phyloP scores from a whole-genome alignment of 345 rosid species.

The Pugionium cornutum region DNA sequence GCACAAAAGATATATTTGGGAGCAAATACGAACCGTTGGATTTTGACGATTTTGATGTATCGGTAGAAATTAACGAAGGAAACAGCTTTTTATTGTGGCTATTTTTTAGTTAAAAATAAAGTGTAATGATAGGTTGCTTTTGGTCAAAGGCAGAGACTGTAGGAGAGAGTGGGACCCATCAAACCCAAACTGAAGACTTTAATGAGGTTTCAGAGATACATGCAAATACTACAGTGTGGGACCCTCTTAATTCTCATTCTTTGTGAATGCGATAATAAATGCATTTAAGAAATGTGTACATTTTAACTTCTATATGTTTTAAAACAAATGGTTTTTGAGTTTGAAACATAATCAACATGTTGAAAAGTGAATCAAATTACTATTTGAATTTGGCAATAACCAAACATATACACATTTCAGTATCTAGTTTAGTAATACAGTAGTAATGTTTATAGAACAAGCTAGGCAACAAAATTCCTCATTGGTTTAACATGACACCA shows the following conservation, averaged over 20 bases:
- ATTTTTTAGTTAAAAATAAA: neutral
- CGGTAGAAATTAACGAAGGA: slow-evolving; percentile 26
- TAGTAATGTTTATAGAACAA: neutral
- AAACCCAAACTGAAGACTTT: slow-evolving; percentile 37
- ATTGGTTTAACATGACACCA: no score
- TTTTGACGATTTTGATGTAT: slow-evolving; percentile 18
- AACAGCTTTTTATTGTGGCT: slow-evolving; percentile 34
- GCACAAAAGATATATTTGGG: slow-evolving; percentile 26
- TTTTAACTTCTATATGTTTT: neutral
- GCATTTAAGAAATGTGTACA: slow-evolving; percentile 17
- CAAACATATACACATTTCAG: no score
- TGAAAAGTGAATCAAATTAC: neutral
- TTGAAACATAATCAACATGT: slow-evolving; percentile 5
- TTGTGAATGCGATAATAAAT: slow-evolving; percentile 11
- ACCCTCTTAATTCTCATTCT: slow-evolving; percentile 12
- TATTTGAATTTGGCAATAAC: no score
- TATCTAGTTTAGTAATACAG: no score
- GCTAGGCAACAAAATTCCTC: no score
- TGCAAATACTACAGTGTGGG: slow-evolving; percentile 34
- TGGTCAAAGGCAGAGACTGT: slow-evolving; percentile 45
- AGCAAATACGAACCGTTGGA: slow-evolving; percentile 29
- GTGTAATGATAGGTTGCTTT: slow-evolving; percentile 41
- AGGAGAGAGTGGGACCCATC: slow-evolving; percentile 23
- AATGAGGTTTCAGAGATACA: slow-evolving; percentile 35
- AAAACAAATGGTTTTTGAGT: slow-evolving; percentile 25